Base-by-base conservation (phyloP, 2,329 filamentous ascomycete genomes). In the Trichoderma endophyticum region DNA sequence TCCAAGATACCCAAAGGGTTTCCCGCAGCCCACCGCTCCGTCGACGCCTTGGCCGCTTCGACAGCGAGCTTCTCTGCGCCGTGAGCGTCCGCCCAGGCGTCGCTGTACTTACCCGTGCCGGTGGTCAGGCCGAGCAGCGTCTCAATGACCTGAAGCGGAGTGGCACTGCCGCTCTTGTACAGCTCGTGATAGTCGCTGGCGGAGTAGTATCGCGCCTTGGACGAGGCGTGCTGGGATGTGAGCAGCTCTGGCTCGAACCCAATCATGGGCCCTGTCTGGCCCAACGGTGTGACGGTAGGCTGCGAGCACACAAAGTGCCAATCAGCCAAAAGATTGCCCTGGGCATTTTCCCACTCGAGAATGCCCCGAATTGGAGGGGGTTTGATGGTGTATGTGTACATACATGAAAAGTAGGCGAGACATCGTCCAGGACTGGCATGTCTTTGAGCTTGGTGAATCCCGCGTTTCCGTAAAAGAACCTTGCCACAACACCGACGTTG, bases 151-250 rank as follows among this genome's bases (percentile, higher is more conserved):
- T 91, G 88, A 0, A 89, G 84, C 0, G 94, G 94, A 0, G 93
- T 96, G 71, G 91, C 78, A 73, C 86, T 83, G 65, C 93, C 92
- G 6, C 88, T 88, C 73, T 86, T 86, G 83, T 95, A 97, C 54
- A 92, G 87, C 66, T 88, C 86, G 79, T 94, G 91, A 79, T 94
- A 97, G 82, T 97, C 93, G 14, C 88, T 86, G 28, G 90, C 88
- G 4, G 92, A 92, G 79, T 90, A 89, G 82, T 92, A 93, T 59
- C 88, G 86, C 18, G 83, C 84, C 6, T 80, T 76, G 14, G 83
- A 77, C 59, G 82, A 78, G 18, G 81, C 77, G 8, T 86, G 81
- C 63, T 83, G 82, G 12, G 81, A 80, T 60, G 79, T 78, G 62
- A 81, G 79, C 4, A 87, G 81, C 43, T 84, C 81, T 0, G 82